Conservation (phyloP, 1,139 yeast genomes). For the Geotrichum histeridarum region DNA sequence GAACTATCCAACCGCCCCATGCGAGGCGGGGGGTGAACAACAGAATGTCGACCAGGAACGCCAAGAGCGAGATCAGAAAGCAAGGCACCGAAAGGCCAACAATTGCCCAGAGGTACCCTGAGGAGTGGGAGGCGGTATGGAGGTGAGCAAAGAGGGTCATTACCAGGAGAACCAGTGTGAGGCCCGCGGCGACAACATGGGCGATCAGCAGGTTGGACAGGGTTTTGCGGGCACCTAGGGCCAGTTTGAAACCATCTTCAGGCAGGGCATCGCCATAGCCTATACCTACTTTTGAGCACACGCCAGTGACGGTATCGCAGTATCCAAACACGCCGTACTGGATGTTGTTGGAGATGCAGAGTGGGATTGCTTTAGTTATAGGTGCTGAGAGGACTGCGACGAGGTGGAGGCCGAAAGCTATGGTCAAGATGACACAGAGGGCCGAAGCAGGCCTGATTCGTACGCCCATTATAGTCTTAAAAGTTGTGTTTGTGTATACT, state of each 20-base stretch:
- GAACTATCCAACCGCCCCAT: slow-evolving; percentile 53
- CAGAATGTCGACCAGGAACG: slow-evolving; percentile 52
- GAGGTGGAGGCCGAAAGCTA: slow-evolving; percentile 52
- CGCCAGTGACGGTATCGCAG: slow-evolving; percentile 45
- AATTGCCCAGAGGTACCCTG: slow-evolving; percentile 38
- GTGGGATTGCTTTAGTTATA: slow-evolving; percentile 46
- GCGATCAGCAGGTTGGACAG: slow-evolving; percentile 69
- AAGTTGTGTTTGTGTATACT: background rate
- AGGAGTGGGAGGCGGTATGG: slow-evolving; percentile 39
- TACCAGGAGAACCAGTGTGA: slow-evolving; percentile 51
- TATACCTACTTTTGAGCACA: slow-evolving; percentile 49
- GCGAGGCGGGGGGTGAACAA: slow-evolving; percentile 49
- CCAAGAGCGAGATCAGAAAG: slow-evolving; percentile 46
- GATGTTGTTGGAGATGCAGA: slow-evolving; percentile 49
- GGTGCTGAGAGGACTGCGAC: slow-evolving; percentile 62
- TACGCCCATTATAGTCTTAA: slow-evolving; percentile 30
- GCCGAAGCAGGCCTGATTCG: slow-evolving; percentile 40
- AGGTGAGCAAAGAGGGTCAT: slow-evolving; percentile 41
- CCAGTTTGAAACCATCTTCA: slow-evolving; percentile 45
- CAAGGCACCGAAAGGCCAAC: slow-evolving; percentile 45
- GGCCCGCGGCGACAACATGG: slow-evolving; percentile 77
- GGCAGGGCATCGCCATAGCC: slow-evolving; percentile 43
- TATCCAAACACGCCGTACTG: slow-evolving; percentile 85
- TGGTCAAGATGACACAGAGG: slow-evolving; percentile 40
- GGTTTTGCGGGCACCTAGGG: slow-evolving; percentile 56